phyloP scores from a whole-genome alignment of 1,284 basidiomycete species.

The Pyrrhoderma noxium region DNA sequence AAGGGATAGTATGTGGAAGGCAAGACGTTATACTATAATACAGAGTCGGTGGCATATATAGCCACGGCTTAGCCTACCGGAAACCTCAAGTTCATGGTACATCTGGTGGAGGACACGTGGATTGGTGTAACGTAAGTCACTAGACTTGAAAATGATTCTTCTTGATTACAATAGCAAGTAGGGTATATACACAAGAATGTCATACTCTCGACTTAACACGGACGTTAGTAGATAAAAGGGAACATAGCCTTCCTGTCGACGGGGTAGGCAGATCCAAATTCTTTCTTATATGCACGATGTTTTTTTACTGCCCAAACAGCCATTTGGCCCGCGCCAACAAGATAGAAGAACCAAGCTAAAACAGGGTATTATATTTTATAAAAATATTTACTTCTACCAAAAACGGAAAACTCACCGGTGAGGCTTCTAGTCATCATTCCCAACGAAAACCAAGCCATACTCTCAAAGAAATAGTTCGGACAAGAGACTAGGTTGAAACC shows the following conservation, averaged over 20 bases:
- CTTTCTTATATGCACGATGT: constrained; percentile 85
- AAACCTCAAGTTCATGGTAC: too few species aligned
- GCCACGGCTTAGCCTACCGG: too few species aligned
- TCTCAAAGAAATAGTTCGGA: constrained; percentile 96
- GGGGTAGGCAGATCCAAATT: constrained; percentile 87
- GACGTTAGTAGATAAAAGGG: constrained; percentile 55
- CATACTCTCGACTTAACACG: neutral
- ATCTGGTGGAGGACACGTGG: too few species aligned
- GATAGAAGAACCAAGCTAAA: constrained; percentile 67
- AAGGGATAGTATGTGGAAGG: too few species aligned
- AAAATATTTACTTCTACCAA: constrained; percentile 1
- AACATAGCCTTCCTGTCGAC: constrained; percentile 71
- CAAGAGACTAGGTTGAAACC: constrained; percentile 83
- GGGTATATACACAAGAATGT: too few species aligned
- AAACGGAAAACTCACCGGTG: constrained; percentile 45
- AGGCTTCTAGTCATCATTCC: constrained; percentile 75
- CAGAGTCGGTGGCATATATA: too few species aligned
- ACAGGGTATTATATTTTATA: constrained; percentile 5
- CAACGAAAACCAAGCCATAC: constrained; percentile 69
- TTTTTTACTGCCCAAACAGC: constrained; percentile 88
- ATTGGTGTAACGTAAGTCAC: too few species aligned
- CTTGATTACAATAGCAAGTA: too few species aligned
- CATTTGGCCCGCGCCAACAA: constrained; percentile 71
- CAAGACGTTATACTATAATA: too few species aligned
- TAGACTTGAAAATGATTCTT: too few species aligned